These are phyloP conservation scores for Collybia sordida DNA, from an alignment of 768 basidiomycete species.

Conservation along the genomic window DNA sequence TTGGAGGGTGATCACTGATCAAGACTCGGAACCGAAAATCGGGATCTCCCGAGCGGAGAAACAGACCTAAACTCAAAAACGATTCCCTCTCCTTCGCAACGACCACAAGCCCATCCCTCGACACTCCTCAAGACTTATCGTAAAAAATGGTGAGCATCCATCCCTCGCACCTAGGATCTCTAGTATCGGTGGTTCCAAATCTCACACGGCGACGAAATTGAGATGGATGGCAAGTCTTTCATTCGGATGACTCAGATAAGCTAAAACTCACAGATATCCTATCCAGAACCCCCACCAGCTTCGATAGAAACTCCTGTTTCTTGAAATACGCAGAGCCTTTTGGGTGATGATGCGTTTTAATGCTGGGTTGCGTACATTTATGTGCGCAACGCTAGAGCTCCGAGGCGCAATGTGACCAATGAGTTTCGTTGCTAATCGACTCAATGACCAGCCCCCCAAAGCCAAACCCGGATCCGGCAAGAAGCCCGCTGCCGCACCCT, in stretches of 20 bases:
- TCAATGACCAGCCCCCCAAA: constrained; percentile 93
- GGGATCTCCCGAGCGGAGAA: too few species aligned
- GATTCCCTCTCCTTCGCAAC: neutral
- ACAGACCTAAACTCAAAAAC: too few species aligned
- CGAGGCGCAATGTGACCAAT: constrained; percentile 41
- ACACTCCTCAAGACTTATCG: constrained; percentile 39
- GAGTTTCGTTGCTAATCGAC: constrained; percentile 58
- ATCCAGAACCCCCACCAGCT: constrained; percentile 22
- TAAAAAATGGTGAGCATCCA: constrained; percentile 55
- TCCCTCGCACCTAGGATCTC: constrained; percentile 34
- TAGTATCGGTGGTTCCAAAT: constrained; percentile 35
- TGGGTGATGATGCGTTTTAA: constrained; percentile 36
- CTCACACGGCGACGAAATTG: constrained; percentile 21
- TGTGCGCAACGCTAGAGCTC: constrained; percentile 52
- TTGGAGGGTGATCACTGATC: too few species aligned
- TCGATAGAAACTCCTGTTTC: constrained; percentile 11
- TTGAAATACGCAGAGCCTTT: constrained; percentile 32
- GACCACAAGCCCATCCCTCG: constrained; percentile 3
- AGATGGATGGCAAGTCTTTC: constrained; percentile 55
- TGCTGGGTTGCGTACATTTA: constrained; percentile 35
- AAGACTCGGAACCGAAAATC: too few species aligned
- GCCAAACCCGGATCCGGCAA: constrained; percentile 69
- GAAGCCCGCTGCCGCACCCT: constrained; percentile 85
- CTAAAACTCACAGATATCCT: constrained; percentile 4
- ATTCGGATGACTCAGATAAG: constrained; percentile 33